Percentiles rank a stretch among this genome's conserved stretches.
Conservation (phyloP, 2,329 filamentous ascomycete genomes). For the Domatiomyces globalis region DNA sequence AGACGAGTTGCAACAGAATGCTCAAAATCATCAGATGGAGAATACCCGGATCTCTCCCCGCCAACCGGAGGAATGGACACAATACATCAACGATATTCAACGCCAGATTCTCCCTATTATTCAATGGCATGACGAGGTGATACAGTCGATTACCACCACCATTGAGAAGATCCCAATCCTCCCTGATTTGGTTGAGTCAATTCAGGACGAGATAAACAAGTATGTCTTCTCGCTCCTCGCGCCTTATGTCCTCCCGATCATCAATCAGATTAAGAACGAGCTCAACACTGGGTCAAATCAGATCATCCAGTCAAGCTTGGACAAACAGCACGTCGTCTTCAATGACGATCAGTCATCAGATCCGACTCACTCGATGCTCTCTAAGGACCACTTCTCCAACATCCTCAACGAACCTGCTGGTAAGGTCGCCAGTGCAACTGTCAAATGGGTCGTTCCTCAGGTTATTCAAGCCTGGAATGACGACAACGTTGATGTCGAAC, state of each 20-base stretch:
- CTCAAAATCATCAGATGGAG: slow-evolving; percentile 59
- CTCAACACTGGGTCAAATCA: slow-evolving; percentile 73
- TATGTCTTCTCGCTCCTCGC: slow-evolving; percentile 89
- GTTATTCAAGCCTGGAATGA: slow-evolving; percentile 81
- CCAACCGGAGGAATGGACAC: slow-evolving; percentile 69
- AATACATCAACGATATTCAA: slow-evolving; percentile 59
- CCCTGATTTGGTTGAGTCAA: slow-evolving; percentile 69
- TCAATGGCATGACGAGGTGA: slow-evolving; percentile 77
- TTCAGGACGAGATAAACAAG: slow-evolving; percentile 73
- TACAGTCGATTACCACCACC: slow-evolving; percentile 62
- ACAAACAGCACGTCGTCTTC: slow-evolving; percentile 79
- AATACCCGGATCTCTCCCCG: slow-evolving; percentile 60
- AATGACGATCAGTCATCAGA: slow-evolving; percentile 60
- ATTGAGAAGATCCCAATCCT: slow-evolving; percentile 77
- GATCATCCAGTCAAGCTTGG: slow-evolving; percentile 70
- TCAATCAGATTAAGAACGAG: slow-evolving; percentile 74
- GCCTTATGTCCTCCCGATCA: slow-evolving; percentile 73
- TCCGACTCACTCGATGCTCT: slow-evolving; percentile 89
- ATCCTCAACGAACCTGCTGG: slow-evolving; percentile 80
- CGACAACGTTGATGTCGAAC: slow-evolving; percentile 52
- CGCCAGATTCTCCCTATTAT: slow-evolving; percentile 77
- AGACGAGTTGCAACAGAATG: slow-evolving; percentile 65
- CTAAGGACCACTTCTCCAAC: slow-evolving; percentile 90
- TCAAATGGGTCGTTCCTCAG: slow-evolving; percentile 79
- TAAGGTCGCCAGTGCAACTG: slow-evolving; percentile 60